Base-by-base conservation (phyloP, 1,139 yeast genomes). In the Diutina catenulata region DNA sequence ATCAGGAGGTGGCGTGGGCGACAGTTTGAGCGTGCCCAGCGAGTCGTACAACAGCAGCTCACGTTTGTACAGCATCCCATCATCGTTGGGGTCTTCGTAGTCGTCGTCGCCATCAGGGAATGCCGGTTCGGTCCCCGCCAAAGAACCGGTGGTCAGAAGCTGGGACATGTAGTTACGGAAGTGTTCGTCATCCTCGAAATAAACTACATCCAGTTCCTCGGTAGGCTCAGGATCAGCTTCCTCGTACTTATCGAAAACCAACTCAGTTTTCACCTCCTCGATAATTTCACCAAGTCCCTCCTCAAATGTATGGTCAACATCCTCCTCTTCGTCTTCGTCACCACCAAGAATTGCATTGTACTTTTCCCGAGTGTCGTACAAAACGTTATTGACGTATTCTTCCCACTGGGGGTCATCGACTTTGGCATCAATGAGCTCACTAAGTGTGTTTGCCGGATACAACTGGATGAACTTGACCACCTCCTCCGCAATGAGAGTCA, bases 291-390 rank as follows among this genome's bases (percentile, higher is more conserved):
- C 68, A 35, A 65, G 64, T 20, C 74, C 76, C 47, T 70, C 77
- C 40, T 79, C 81, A 47, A 63, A 63, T 1, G 69, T 61, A 39
- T 50, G 69, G 52, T 51, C 65, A 14, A 54, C 60, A 25, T 39
- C 36, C 21, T 49, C 55, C 23, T 59, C 65, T 15, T 63, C 69
- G 4, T 28, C 39, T 21, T 46, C 49, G 18, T 64, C 68, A 24
- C 94, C 95, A 10, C 98, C 97, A 25, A 91, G 67, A 28, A 91
- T 82, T n/a, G 95, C 88, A 57, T 91, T 91, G 59, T 91, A 91
- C 60, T 87, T 88, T 52, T 87, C 95, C 46, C 98, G 71, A 2
- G 94, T 86, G 51, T 84, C 94, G 42, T 83, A 81, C 43, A 91
- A 64, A 0, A 86, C 81, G 44, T 81, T 80, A 40, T 81, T 80